Percentiles rank a stretch among this genome's conserved stretches.
phyloP scores from a whole-genome alignment of 2,329 filamentous ascomycete genomes.

The Tolypocladium tundrense region DNA sequence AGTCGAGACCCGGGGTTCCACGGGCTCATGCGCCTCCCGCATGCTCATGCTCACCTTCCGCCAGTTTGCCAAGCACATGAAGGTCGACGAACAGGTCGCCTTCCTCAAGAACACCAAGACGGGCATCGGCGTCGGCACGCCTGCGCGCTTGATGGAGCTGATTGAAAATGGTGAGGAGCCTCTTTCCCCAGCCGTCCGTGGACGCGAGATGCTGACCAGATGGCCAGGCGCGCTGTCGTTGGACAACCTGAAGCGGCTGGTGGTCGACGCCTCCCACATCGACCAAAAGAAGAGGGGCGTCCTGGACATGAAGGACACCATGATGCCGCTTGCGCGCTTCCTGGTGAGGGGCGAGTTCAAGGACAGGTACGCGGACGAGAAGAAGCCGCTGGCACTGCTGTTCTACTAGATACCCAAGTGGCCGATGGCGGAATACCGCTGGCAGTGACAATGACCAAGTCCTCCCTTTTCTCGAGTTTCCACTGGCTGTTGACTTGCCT shows the following conservation, averaged over 20 bases:
- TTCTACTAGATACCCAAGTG: conserved; percentile 44
- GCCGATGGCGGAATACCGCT: not conserved
- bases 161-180: conserved; percentile 61
- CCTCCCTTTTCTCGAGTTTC: not conserved
- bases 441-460: not conserved
- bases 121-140: conserved; percentile 85
- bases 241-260: conserved; percentile 62
- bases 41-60: conserved; percentile 3
- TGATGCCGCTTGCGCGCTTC: conserved; percentile 68
- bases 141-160: conserved; percentile 69
- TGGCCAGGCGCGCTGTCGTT: conserved; percentile 55
- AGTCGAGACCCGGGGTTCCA: conserved; percentile 7
- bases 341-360: conserved; percentile 62
- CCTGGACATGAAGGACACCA: conserved; percentile 90
- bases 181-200: not conserved
- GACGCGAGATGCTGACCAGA: not conserved
- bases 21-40: not conserved
- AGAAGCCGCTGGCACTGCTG: conserved; percentile 48
- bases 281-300: conserved; percentile 91
- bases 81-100: conserved; percentile 74
- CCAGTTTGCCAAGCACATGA: conserved; percentile 93
- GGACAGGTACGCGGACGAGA: conserved; percentile 52
- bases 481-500: no score
- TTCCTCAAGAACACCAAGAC: conserved; percentile 62
- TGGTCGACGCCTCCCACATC: conserved; percentile 86